Base-by-base conservation (phyloP, 345 rosid species). In the Psidium guajava region DNA sequence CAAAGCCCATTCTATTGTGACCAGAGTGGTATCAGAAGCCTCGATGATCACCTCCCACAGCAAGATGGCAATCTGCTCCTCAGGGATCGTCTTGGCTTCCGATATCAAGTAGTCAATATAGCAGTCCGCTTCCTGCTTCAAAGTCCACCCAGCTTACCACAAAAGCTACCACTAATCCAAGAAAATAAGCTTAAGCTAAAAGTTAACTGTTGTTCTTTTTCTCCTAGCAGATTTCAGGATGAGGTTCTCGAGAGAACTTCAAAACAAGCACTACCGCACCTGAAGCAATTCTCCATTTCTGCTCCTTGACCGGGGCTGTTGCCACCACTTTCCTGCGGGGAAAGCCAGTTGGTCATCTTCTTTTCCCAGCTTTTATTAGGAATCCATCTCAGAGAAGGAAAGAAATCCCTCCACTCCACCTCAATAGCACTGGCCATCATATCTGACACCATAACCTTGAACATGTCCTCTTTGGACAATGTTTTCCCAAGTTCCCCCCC, bases 341-440 rank as follows among this genome's bases (percentile, higher is more conserved):
- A 80, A 84, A 87, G 91, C 87, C 87, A 92, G 84, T 53, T 83
- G 85, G 32, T 91, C 83, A 95, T 91, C 85, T 89, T 94, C 56
- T 50, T 52, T 86, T 95, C 97, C 8, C 91, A 88, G 54, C 89
- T 87, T 75, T 86, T 90, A 85, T 92, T 95, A 1, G 99, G 98
- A 89, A 95, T 44, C 98, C 99, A 97, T 88, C 85, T 89, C 81
- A 95, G 80, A 87, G 92, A 94, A 1, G 98, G 97, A 89, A 97
- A 97, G 93, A 95, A 97, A 87, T 95, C 99, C 85, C 98, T 93
- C 98, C 98, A 95, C 61, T 97, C 98, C 64, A 95, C 98, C 47
- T 92, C 98, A 69, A 94, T 89, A 4, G 97, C 96, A 15, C 95
- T 96, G 21, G 90, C 94, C 97, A 97, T 94, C 88, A 92, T 90